Percentiles rank a stretch among this genome's conserved stretches.
Evolutionary conservation across 192 early-diverging fungal species (phyloP).

Genomic region (Entomortierella beljakovae): DNA sequence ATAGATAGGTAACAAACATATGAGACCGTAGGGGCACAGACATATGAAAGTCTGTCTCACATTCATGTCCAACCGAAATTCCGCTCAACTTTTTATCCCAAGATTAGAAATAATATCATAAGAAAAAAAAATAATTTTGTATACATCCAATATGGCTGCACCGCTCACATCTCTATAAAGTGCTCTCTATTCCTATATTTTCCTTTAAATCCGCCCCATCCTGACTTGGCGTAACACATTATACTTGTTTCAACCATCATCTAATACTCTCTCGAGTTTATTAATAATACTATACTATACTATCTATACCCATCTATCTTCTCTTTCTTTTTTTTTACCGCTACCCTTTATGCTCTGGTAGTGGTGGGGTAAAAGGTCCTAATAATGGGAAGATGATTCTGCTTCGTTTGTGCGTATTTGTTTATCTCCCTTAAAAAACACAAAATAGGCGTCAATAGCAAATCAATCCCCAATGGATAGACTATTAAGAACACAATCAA

Average conservation of each 20-base stretch:
- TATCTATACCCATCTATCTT: background rate
- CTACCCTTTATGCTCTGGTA: no score
- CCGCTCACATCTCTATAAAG: no score
- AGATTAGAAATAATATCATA: no score
- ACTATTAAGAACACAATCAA: no score
- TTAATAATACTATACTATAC: no score
- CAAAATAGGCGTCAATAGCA: no score
- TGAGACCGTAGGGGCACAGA: background rate
- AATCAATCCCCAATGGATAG: no score
- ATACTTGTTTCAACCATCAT: background rate
- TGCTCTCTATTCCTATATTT: background rate
- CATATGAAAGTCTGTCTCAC: slow-evolving; percentile 14
- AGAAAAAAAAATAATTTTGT: no score
- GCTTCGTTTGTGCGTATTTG: background rate
- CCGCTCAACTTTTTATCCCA: background rate
- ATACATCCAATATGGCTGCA: no score
- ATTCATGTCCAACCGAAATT: background rate
- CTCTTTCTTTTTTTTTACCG: background rate
- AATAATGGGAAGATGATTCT: background rate
- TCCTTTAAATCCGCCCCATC: background rate
- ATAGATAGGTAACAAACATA: background rate
- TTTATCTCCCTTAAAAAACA: background rate
- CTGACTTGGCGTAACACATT: background rate
- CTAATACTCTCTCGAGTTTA: background rate
- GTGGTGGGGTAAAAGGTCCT: background rate